Base-by-base conservation (phyloP, 495 filamentous ascomycete species). In the Annulohypoxylon stygium region DNA sequence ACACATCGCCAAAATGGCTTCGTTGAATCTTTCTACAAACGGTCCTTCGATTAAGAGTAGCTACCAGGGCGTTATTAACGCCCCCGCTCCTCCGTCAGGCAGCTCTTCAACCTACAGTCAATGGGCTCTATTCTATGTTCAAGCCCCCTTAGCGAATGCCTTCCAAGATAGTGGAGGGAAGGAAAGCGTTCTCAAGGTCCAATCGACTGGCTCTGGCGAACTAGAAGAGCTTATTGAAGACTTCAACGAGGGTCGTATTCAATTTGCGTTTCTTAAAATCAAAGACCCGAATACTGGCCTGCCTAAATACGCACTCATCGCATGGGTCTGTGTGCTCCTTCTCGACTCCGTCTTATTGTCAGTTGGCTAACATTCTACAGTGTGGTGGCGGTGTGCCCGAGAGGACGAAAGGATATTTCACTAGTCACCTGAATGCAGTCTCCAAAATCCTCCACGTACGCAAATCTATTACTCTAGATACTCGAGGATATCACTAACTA, bases 381-480 rank as follows among this genome's bases (percentile, higher is more conserved):
- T 99, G 96, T 79, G 96, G 96, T 47, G 95, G 97, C 75, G 97
- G 97, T 65, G 96, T 99, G n/a, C 96, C 96, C 7, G 96, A 98
- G 83, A 87, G 95, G 74, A 98, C 95, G 14, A 98, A 98, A 78
- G 96, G 96, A 25, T 98, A 98, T 78, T 99, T 98, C 76, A 98
- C 93, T 37, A 97, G 94, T 78, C 94, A 99, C 83, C 80, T 95
- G 18, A 90, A 93, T 67, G 90, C 93, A 16, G 93, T 98, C 30
- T 90, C 93, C 34, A 97, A 97, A 80, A 86, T 97, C 65, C 86
- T 99, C 26, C 94, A 97, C 84, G 77, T 79, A 90, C 91, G 81
- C 81, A 86, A 79, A 60, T 50, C 55, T 53, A 25, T n/a, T 36
- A 45, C 20, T 61, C 70, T 30, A 4, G 51, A 43, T 12, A 45